These are phyloP conservation scores for Fusarium sp. DNA, from an alignment of 2,329 filamentous ascomycete species.

Conservation along the genomic window DNA sequence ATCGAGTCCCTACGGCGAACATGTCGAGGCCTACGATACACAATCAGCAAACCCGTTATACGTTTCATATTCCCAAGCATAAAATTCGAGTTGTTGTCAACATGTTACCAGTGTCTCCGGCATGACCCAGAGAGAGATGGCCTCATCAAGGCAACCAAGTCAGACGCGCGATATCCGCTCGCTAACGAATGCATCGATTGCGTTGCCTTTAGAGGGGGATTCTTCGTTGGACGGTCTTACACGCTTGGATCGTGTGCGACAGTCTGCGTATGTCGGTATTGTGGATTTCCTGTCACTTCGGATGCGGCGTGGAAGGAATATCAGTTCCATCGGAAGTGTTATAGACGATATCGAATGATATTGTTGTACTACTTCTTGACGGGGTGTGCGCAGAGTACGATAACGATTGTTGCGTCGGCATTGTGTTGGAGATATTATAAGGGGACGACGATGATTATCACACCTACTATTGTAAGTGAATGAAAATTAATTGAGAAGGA, in stretches of 20 bases:
- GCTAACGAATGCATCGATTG: conserved; percentile 57
- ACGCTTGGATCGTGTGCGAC: conserved; percentile 51
- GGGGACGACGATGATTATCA: conserved; percentile 49
- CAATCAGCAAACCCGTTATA: conserved; percentile 53
- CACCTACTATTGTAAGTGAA: conserved; percentile 52
- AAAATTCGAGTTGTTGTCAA: conserved; percentile 50
- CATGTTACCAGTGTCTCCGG: conserved; percentile 57
- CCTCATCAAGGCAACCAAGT: conserved; percentile 51
- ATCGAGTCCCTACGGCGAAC: conserved; percentile 58
- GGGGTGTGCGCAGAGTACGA: conserved; percentile 55
- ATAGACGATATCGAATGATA: conserved; percentile 53
- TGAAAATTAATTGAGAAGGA: too few relatives aligned
- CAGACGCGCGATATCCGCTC: conserved; percentile 53
- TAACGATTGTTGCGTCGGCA: conserved; percentile 53
- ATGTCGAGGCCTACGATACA: conserved; percentile 53
- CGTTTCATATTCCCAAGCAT: conserved; percentile 54
- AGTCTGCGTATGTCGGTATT: conserved; percentile 60
- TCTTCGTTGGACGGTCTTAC: conserved; percentile 55
- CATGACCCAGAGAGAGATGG: conserved; percentile 48
- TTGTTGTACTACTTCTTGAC: conserved; percentile 55
- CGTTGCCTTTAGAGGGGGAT: conserved; percentile 51
- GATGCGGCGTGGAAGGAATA: conserved; percentile 51
- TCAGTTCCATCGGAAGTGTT: conserved; percentile 58
- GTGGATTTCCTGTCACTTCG: conserved; percentile 55
- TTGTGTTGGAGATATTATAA: conserved; percentile 56